phyloP scores from a whole-genome alignment of 1,284 basidiomycete genomes.

The Apiotrichum gamsii region DNA sequence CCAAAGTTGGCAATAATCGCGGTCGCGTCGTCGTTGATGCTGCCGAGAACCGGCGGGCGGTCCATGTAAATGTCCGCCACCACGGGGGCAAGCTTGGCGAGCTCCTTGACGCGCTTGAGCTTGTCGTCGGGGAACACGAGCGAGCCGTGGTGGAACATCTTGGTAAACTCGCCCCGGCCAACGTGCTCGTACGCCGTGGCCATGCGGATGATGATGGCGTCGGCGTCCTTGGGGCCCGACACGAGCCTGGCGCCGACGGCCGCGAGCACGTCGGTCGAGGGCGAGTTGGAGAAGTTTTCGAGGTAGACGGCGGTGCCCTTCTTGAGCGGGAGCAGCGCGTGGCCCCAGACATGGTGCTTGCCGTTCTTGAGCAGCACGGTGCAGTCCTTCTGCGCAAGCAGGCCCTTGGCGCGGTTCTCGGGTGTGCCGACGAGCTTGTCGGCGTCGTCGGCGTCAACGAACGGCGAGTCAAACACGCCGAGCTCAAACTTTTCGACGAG shows the following conservation, averaged over 20 bases:
- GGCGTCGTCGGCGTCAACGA: slow-evolving; percentile 9
- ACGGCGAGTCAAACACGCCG: slow-evolving; percentile 12
- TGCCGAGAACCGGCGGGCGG: slow-evolving; percentile 10
- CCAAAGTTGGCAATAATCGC: slow-evolving; percentile 10
- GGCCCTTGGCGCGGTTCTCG: slow-evolving; percentile 3
- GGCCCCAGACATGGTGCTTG: too few relatives aligned
- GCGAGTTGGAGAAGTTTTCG: slow-evolving; percentile 8
- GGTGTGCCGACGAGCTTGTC: slow-evolving; percentile 3
- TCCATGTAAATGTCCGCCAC: slow-evolving; percentile 13
- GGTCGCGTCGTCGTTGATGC: slow-evolving; percentile 5
- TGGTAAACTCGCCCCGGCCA: slow-evolving; percentile 11
- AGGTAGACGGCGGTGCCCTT: slow-evolving; percentile 4
- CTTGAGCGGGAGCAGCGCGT: slow-evolving; percentile 2
- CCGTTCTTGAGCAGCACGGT: slow-evolving; percentile 8
- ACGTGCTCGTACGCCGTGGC: slow-evolving; percentile 3
- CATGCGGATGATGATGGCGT: slow-evolving; percentile 13
- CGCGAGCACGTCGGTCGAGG: not conserved
- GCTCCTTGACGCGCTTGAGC: slow-evolving; percentile 5
- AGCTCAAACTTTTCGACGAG: slow-evolving; percentile 13
- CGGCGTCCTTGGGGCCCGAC: slow-evolving; percentile 3
- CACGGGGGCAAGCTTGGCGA: slow-evolving; percentile 11
- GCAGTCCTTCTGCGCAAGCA: slow-evolving; percentile 11
- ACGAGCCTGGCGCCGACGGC: not conserved
- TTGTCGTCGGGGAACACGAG: slow-evolving; percentile 11
- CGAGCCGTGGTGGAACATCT: slow-evolving; percentile 14